phyloP scores from a whole-genome alignment of 2,329 filamentous ascomycete species.

The Rutstroemia sp. region DNA sequence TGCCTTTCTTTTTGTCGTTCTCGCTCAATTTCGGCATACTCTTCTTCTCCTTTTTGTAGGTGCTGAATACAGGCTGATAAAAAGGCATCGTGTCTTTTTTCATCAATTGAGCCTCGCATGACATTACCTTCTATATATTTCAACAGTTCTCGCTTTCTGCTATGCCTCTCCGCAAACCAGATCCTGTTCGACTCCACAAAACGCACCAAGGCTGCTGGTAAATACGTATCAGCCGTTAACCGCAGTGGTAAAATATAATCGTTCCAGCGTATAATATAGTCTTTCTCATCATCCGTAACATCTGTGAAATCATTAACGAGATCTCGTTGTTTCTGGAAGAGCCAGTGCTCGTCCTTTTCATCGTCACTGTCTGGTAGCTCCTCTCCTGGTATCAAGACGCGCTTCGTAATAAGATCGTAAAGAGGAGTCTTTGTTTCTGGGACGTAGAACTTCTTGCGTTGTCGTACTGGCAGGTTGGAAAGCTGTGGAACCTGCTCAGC shows the following conservation, averaged over 20 bases:
- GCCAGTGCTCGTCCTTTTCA: conserved; percentile 27
- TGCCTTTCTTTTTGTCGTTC: conserved; percentile 1
- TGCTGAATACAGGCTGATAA: background rate
- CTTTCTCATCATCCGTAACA: conserved; percentile 25
- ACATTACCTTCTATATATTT: conserved; percentile 18
- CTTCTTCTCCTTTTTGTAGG: background rate
- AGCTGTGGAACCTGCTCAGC: background rate
- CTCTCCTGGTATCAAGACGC: conserved; percentile 21
- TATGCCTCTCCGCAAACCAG: conserved; percentile 21
- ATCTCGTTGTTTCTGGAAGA: conserved; percentile 25
- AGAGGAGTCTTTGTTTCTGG: conserved; percentile 7
- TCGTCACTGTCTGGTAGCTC: conserved; percentile 24
- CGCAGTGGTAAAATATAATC: conserved; percentile 20
- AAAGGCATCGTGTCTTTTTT: background rate
- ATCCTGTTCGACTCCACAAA: conserved; percentile 20
- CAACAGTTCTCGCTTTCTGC: conserved; percentile 17
- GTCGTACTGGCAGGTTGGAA: background rate
- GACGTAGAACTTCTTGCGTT: background rate
- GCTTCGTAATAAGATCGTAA: conserved; percentile 25
- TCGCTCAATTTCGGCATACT: background rate
- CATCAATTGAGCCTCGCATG: conserved; percentile 15
- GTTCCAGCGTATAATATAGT: conserved; percentile 27
- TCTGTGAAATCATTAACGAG: conserved; percentile 26
- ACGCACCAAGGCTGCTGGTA: conserved; percentile 15
- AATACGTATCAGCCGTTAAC: conserved; percentile 16